Evolutionary conservation across 2,329 filamentous ascomycete species (phyloP).

Genomic region (Pseudopyricularia cyperi): DNA sequence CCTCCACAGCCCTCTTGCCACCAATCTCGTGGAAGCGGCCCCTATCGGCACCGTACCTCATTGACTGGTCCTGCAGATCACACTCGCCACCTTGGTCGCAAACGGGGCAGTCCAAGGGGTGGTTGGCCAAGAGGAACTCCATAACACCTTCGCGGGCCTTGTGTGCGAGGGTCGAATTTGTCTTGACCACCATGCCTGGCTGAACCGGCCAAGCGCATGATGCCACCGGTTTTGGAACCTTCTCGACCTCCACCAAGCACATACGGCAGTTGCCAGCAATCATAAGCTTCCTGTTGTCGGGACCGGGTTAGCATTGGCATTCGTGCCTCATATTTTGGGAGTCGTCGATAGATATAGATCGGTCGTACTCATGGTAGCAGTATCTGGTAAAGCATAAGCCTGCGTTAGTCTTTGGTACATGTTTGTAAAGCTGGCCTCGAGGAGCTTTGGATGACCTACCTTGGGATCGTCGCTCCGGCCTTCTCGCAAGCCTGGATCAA

Average conservation of each 20-base stretch:
- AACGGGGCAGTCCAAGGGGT: conserved; percentile 90
- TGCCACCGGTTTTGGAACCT: conserved; percentile 89
- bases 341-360: conserved; percentile 4
- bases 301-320: conserved; percentile 20
- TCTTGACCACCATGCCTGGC: conserved; percentile 98
- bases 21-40: conserved; percentile 92
- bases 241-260: conserved; percentile 97
- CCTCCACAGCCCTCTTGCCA: conserved; percentile 95
- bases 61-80: conserved; percentile 97
- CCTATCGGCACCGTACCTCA: conserved; percentile 93
- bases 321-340: not conserved
- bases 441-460: conserved; percentile 35
- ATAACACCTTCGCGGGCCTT: conserved; percentile 98
- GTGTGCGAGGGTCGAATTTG: conserved; percentile 87
- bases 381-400: conserved; percentile 46
- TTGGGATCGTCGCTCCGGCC: conserved; percentile 79
- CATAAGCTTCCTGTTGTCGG: conserved; percentile 66
- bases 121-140: conserved; percentile 95
- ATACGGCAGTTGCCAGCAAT: conserved; percentile 99
- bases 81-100: conserved; percentile 99
- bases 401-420: conserved; percentile 17
- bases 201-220: conserved; percentile 99
- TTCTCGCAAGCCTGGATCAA: conserved; percentile 99
- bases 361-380: conserved; percentile 84
- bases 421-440: not conserved